Base-by-base conservation (phyloP, 2,329 filamentous ascomycete genomes). In the Aspergillus sergii region DNA sequence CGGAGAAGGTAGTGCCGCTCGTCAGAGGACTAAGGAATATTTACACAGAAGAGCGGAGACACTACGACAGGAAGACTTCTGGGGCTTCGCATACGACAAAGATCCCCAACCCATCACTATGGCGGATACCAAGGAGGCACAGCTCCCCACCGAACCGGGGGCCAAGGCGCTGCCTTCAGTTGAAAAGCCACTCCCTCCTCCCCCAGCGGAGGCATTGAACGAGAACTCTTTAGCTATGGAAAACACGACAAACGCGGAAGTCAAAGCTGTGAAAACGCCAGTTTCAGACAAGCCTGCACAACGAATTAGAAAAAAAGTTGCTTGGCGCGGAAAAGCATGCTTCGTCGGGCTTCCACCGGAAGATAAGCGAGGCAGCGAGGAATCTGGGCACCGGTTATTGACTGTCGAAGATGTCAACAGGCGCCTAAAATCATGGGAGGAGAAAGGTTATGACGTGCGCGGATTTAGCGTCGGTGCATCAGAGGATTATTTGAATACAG, bases 291-390 rank as follows among this genome's bases (percentile, higher is more conserved):
- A 67, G 51, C 57, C 62, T 53, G 71, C 75, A 26, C 73, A 67
- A 53, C 67, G 78, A 60, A 72, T 73, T n/a, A 91, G 86, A 79
- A 93, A 91, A 75, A 92, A 89, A 78, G 82, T 94, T 2, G 84
- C 85, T 53, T 93, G 91, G 90, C 90, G 85, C 71, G 89, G 89
- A 62, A 93, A 92, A 79, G 88, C 87, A 63, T 92, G 92, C 59
- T 78, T 91, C 70, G 88, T 94, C 50, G 81, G 89, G 30, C 79
- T 94, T 23, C 91, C 91, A 7, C 80, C 85, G 53, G 88, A 91
- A 65, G 89, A 91, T 58, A 84, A 87, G 59, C 85, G 89, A 67
- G 90, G 90, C 23, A 82, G 84, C 50, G 73, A 73, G 32, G 75
- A 76, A 64, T 69, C 71, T 16, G 72, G 75, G 21, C 71, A 76